Evolutionary conservation across 2,329 filamentous ascomycete species (phyloP), one percentile per base, ranked within the genome.

Genomic region (Alternaria angustiovoidea): DNA sequence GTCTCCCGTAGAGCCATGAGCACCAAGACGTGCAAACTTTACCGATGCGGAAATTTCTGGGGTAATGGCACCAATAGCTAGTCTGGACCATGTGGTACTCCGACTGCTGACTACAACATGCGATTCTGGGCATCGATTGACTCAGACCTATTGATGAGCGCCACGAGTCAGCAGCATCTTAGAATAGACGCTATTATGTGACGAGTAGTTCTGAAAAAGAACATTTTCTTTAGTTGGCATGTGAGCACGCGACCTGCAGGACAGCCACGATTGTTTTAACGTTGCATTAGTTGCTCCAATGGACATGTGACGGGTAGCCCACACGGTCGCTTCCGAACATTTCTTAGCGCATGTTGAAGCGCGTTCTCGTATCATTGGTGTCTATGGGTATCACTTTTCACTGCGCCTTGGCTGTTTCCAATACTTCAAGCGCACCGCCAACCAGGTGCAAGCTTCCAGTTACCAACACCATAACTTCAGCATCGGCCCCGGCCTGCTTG

Each of bases 401-500:
- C 51, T 68, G 62, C 26, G 54, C 36, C 18, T 51, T 59, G 28
- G 56, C 59, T 7, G 70, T 74, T 67, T 91, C 92, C 59, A 96
- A 78, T 1, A 91, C 88, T 75, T 91, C 89, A 53, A 96, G 81
- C 46, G 93, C 82, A 11, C 91, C 91, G 7, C 93, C 93, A 1
- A 94, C 92, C 39, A 97, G 83, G 82, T 96, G 91, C 72, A 96
- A 80, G 75, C 92, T 96, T 2, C 93, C 93, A 14, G 93, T 96
- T 9, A 92, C 89, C 55, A 97, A 80, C 0, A 89, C 87, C 75
- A 88, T 86, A 16, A 88, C 82, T 51, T 83, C 83, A 3, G 75
- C 68, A 51, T 80, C 62, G n/a, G 74, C 70, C 24, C 70, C 30
- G 63, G 54, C 56, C 8, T 61, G 61, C 22, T 61, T 54, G 36